Evolutionary conservation across 495 filamentous ascomycete species (phyloP).

Genomic region (Hyaloscypha bicolor): DNA sequence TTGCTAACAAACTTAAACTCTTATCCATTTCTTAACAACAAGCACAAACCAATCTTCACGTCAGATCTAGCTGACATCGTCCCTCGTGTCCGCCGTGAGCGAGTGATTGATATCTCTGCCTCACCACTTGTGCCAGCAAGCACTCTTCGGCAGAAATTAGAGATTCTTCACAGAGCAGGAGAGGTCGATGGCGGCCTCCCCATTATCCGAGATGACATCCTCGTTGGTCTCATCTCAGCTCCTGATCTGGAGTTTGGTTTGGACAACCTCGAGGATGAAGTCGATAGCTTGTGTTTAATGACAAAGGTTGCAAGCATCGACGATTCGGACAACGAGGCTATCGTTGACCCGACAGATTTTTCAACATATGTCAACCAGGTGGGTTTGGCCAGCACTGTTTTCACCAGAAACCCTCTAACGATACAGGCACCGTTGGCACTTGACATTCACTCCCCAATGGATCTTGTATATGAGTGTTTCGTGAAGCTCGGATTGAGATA

Average conservation of each 20-base stretch:
- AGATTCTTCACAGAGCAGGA: slow-evolving; percentile 78
- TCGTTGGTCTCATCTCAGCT: slow-evolving; percentile 89
- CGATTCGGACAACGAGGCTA: slow-evolving; percentile 57
- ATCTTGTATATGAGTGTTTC: slow-evolving; percentile 96
- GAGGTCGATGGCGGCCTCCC: slow-evolving; percentile 93
- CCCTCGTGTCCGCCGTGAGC: slow-evolving; percentile 67
- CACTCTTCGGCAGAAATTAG: slow-evolving; percentile 76
- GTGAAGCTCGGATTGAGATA: slow-evolving; percentile 92
- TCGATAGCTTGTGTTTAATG: slow-evolving; percentile 80
- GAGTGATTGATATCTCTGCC: slow-evolving; percentile 84
- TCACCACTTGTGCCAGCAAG: slow-evolving; percentile 76
- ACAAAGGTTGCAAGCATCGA: slow-evolving; percentile 57
- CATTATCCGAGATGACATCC: slow-evolving; percentile 74
- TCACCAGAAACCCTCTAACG: not conserved
- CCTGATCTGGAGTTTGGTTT: slow-evolving; percentile 94
- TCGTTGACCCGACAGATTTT: slow-evolving; percentile 76
- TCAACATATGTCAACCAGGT: slow-evolving; percentile 88
- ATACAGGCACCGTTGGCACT: slow-evolving; percentile 73
- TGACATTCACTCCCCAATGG: slow-evolving; percentile 89
- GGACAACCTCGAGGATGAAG: slow-evolving; percentile 77
- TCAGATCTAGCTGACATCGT: slow-evolving; percentile 85
- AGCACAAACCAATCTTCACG: slow-evolving; percentile 86
- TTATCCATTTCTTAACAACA: slow-evolving; percentile 94
- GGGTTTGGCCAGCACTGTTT: slow-evolving; percentile 12
- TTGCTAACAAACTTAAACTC: slow-evolving; percentile 95